Evolutionary conservation across 257 asterid genomes (phyloP).

Genomic region (Ajuga chamaepitys): DNA sequence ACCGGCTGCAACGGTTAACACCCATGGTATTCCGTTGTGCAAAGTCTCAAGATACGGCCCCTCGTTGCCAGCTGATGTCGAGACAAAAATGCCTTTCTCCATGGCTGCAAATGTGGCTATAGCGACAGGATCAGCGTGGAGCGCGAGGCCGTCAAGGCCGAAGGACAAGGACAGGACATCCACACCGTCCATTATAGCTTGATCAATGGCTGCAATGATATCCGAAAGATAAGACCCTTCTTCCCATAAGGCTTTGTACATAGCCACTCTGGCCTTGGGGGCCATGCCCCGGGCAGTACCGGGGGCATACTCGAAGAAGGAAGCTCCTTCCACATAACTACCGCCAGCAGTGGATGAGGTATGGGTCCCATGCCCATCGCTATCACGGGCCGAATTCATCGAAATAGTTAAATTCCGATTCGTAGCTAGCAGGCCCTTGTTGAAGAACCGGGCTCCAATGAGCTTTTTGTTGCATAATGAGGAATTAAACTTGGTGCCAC

Average conservation of each 20-base stretch:
- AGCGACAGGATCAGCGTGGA: slow-evolving; percentile 50
- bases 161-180: slow-evolving; percentile 58
- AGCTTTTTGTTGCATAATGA: slow-evolving; percentile 67
- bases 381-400: slow-evolving; percentile 58
- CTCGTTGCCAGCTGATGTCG: slow-evolving; percentile 63
- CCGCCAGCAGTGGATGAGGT: slow-evolving; percentile 76
- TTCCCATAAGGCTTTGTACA: slow-evolving; percentile 64
- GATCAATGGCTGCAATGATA: slow-evolving; percentile 64
- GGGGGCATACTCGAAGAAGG: slow-evolving; percentile 52
- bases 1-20: slow-evolving; percentile 64
- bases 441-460: slow-evolving; percentile 66
- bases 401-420: slow-evolving; percentile 43
- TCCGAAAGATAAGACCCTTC: slow-evolving; percentile 44
- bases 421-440: slow-evolving; percentile 48
- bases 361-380: slow-evolving; percentile 71
- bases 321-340: slow-evolving; percentile 33
- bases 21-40: slow-evolving; percentile 75
- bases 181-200: slow-evolving; percentile 51
- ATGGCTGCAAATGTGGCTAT: slow-evolving; percentile 63
- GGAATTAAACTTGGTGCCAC: slow-evolving; percentile 49
- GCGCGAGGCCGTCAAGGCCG: slow-evolving; percentile 35
- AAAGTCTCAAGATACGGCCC: slow-evolving; percentile 40
- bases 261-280: slow-evolving; percentile 50
- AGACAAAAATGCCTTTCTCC: slow-evolving; percentile 65
- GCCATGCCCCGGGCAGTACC: slow-evolving; percentile 62